Base-by-base conservation (phyloP, 148 eudicot species). In the Selenicereus undatus region DNA sequence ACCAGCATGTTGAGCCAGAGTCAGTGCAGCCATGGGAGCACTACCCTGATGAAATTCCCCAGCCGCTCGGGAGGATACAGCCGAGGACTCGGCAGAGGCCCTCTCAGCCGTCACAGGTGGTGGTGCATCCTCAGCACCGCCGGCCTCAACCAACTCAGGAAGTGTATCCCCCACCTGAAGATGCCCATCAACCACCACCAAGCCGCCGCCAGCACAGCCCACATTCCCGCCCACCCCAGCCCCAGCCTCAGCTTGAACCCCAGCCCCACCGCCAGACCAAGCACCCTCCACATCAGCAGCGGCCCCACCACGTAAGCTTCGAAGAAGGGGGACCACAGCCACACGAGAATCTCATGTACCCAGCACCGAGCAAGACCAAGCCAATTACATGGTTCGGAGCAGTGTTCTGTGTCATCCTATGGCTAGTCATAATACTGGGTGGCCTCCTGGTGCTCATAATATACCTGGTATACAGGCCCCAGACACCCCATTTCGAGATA, bases 401-500 rank as follows among this genome's bases (percentile, higher is more conserved):
- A 3, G 88, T 87, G 13, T 79, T 89, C 80, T 94, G 98, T 76
- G 83, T 84, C 66, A 86, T 94, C 52, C 88, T 94, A 76, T 94
- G 97, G 98, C 80, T 92, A 12, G 83, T 91, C 51, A 73, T 94
- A 17, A 86, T 94, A 36, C 84, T 94, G 0, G 94, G 90, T 48
- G 97, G 97, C 74, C 83, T 94, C 10, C 84, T 89, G n/a, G 85
- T 94, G 81, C 93, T 94, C 80, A 80, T 89, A 42, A 84, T 94
- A 66, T 92, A 94, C 89, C 87, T 94, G 4, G 76, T 88, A 36
- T 91, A 84, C 76, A 92, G 90, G 39, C 98, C 98, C 11, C 86
- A 85, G 13, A 87, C 82, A 43, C 98, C 98, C 1, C 90, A 86
- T 45, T 92, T 94, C 9, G 93, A 91, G 84, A 78, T 94, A 42